Base-by-base conservation (phyloP, 129 eudicot species). In the Tagetes patula region DNA sequence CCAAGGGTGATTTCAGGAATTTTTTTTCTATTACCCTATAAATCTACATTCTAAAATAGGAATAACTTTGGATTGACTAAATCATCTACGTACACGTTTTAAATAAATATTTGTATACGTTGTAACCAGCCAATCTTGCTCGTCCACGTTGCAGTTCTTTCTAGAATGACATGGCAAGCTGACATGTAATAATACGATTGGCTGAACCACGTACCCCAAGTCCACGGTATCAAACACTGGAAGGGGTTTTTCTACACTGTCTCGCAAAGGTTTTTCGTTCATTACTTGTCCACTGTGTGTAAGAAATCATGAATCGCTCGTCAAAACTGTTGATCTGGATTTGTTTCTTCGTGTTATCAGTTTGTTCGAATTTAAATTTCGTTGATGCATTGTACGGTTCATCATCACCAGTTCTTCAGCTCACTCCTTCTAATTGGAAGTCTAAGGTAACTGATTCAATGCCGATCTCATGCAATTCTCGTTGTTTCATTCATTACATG, bases 341-440 rank as follows among this genome's bases (percentile, higher is more conserved):
- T 12, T 66, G 70, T 0, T 69, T 75, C 47, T 30, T 82, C 11
- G 60, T 84, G 27, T 61, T 75, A 48, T 79, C 72, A 20, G 0
- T 72, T 36, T 63, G 14, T 36, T 71, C 42, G 2, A 82, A 70
- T 70, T 10, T 80, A 12, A 66, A 72, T 20, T 61, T 80, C 40
- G 91, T 79, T 65, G 61, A 84, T 80, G 97, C 97, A 54, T 79
- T 91, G 65, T 91, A 91, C 74, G 89, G 88, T 40, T 39, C 92
- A 9, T 82, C 92, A 8, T 88, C 97, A n/a, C 92, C 95, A 0
- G 97, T 91, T 55, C 37, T 88, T 82, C 97, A 91, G 88, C 84
- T 91, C 73, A 85, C 80, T 70, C 89, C 91, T 38, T 79, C 89
- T 73, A 90, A 87, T 69, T 87, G 87, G 77, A 90, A 90, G 80